Conservation (phyloP, 371 early-diverging fungal genomes). For the Neoconidiobolus thromboides region DNA sequence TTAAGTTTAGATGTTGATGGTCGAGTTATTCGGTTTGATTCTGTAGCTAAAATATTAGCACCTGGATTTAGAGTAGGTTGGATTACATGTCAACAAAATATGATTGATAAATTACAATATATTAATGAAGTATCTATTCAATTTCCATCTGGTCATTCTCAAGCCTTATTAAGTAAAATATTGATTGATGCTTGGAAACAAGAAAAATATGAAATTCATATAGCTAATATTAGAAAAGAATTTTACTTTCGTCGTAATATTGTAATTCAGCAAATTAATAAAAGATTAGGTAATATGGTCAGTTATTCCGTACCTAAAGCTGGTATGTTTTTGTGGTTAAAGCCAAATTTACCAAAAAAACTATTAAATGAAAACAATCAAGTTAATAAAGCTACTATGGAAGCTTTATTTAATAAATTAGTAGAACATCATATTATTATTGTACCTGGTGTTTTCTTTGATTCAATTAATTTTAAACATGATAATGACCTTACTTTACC, state of each 20-base stretch:
- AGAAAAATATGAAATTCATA: conserved; percentile 41
- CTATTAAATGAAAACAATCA: not conserved
- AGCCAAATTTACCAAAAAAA: conserved; percentile 8
- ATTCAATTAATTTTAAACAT: not conserved
- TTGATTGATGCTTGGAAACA: conserved; percentile 34
- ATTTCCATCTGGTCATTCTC: conserved; percentile 52
- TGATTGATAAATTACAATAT: conserved; percentile 48
- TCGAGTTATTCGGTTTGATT: conserved; percentile 66
- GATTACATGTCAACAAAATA: conserved; percentile 43
- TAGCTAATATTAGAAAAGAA: conserved; percentile 25
- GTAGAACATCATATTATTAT: not conserved
- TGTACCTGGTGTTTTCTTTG: not conserved
- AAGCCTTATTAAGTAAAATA: conserved; percentile 32
- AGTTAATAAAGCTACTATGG: not conserved
- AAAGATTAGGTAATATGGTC: conserved; percentile 34
- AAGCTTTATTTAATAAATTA: not conserved
- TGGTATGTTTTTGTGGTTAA: conserved; percentile 76
- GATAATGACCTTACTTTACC: not conserved
- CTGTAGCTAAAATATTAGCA: conserved; percentile 57
- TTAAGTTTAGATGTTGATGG: conserved; percentile 56
- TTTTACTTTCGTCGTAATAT: conserved; percentile 38
- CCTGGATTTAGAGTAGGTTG: conserved; percentile 61
- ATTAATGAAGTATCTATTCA: conserved; percentile 50
- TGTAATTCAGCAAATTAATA: conserved; percentile 30
- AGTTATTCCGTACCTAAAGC: conserved; percentile 48